Evolutionary conservation across 176 grass and related monocot genomes (phyloP).

Genomic region (Triticum urartu): DNA sequence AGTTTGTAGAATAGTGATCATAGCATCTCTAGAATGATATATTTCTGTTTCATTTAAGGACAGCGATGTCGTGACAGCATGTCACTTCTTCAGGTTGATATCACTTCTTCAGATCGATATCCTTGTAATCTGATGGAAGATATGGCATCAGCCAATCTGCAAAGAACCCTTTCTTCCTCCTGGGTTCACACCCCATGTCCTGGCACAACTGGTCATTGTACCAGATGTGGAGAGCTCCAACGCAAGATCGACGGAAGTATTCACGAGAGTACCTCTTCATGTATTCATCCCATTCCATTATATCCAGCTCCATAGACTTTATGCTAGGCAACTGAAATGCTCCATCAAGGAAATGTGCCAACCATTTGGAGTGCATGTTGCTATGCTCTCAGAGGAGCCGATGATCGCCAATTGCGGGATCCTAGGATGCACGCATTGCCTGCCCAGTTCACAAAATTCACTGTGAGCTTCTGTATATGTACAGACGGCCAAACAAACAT

Average conservation of each 20-base stretch:
- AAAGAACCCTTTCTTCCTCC: slow-evolving; percentile 32
- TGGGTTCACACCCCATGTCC: slow-evolving; percentile 32
- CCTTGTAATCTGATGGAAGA: slow-evolving; percentile 19
- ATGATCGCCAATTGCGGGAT: slow-evolving; percentile 29
- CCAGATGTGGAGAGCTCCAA: slow-evolving; percentile 1
- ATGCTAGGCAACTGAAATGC: slow-evolving; percentile 30
- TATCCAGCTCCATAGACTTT: slow-evolving; percentile 16
- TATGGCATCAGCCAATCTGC: slow-evolving; percentile 21
- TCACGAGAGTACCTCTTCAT: background rate
- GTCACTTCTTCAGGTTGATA: too few relatives aligned
- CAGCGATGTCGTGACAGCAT: too few relatives aligned
- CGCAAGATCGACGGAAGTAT: background rate
- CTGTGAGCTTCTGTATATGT: background rate
- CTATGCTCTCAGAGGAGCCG: slow-evolving; percentile 20
- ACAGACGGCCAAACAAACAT: background rate
- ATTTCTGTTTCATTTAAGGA: too few relatives aligned
- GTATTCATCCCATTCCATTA: background rate
- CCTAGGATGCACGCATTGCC: slow-evolving; percentile 38
- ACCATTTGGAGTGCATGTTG: slow-evolving; percentile 31
- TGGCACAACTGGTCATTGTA: slow-evolving; percentile 28
- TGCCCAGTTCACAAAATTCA: slow-evolving; percentile 7
- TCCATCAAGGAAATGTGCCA: slow-evolving; percentile 23
- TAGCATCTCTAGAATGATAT: too few relatives aligned
- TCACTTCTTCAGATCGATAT: background rate
- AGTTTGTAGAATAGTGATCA: too few relatives aligned